Evolutionary conservation across 345 rosid genomes (phyloP).

Genomic region (Camelina laxa): DNA sequence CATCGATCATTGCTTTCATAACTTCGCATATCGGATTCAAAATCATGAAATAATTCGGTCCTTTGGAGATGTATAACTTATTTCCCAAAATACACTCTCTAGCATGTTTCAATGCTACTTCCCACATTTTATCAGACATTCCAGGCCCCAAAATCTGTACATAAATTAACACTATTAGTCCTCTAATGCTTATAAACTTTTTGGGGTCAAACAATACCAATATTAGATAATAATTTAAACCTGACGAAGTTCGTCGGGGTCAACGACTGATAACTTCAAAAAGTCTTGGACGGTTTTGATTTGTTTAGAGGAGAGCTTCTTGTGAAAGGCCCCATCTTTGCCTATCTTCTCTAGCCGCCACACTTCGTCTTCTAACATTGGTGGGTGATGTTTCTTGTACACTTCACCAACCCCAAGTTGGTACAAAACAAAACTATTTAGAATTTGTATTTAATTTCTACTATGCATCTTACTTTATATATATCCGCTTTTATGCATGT

Average conservation of each 20-base stretch:
- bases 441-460: conserved; percentile 2
- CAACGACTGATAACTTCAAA: conserved; percentile 62
- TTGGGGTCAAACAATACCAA: neutral
- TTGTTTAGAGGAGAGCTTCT: conserved; percentile 50
- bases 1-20: conserved; percentile 54
- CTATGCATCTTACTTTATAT: conserved; percentile 12
- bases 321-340: conserved; percentile 89
- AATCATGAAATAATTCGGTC: conserved; percentile 42
- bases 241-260: conserved; percentile 55
- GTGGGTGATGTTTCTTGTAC: conserved; percentile 96
- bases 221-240: conserved; percentile 46
- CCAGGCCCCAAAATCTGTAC: conserved; percentile 68
- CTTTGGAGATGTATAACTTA: conserved; percentile 51
- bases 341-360: conserved; percentile 93
- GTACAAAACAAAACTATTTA: neutral
- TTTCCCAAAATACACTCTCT: conserved; percentile 68
- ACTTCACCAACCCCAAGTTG: conserved; percentile 52
- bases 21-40: conserved; percentile 79
- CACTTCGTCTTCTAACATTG: conserved; percentile 74
- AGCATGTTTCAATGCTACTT: conserved; percentile 71
- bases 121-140: conserved; percentile 91
- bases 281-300: conserved; percentile 80
- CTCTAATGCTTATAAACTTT: neutral
- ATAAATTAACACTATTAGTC: neutral
- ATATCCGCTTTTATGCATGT: neutral